Evolutionary conservation across 371 early-diverging fungal genomes (phyloP).

Genomic region (Ordospora pajunii): DNA sequence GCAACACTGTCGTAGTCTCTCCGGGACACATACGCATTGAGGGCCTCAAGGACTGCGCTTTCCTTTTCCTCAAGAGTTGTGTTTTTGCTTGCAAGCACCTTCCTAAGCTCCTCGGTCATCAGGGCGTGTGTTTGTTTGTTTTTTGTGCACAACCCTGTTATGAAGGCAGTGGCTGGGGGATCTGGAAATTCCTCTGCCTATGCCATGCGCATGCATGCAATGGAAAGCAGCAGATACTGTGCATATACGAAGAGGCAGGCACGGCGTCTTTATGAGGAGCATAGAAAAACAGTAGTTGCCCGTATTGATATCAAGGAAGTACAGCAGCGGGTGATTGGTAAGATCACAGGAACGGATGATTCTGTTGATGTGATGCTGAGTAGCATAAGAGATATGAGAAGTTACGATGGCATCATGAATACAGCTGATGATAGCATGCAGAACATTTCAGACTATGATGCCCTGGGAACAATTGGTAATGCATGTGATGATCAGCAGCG

Average conservation of each 20-base stretch:
- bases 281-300: not conserved
- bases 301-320: not conserved
- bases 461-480: no score
- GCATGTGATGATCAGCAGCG: no score
- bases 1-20: not conserved
- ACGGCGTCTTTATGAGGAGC: not conserved
- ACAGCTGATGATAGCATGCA: not conserved
- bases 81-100: not conserved
- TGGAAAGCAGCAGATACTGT: not conserved
- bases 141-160: not conserved
- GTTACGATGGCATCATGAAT: not conserved
- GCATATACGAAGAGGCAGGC: not conserved
- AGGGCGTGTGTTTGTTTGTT: conserved; percentile 6
- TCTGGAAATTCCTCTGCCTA: not conserved
- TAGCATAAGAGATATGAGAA: not conserved
- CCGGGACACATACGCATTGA: not conserved
- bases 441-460: not conserved
- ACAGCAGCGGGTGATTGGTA: not conserved
- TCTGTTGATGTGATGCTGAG: not conserved
- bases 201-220: no score
- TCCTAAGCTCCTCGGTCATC: not conserved
- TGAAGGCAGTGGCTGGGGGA: not conserved
- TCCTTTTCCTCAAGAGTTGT: conserved; percentile 34
- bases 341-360: not conserved
- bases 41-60: conserved; percentile 20